A percentile compares a stretch with the other conserved stretches of the same genome.
Evolutionary conservation across 345 rosid genomes (phyloP).

Genomic region (Physaria fendleri): DNA sequence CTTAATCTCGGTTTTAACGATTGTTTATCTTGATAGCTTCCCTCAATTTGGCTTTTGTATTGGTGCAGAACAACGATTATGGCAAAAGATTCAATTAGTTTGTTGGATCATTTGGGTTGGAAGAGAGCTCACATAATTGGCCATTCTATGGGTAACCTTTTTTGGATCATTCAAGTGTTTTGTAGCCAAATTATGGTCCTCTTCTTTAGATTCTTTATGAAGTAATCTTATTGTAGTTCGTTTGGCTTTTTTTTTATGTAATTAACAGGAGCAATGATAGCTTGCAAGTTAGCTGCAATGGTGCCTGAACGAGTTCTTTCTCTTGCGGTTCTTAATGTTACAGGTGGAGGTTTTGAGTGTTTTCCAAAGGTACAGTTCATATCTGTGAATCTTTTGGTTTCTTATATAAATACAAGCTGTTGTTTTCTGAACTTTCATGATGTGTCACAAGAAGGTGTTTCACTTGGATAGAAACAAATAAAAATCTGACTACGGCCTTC

Average conservation of each 20-base stretch:
- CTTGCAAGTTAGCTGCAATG: constrained; percentile 89
- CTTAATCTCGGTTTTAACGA: not conserved
- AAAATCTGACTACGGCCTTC: not conserved
- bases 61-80: constrained; percentile 67
- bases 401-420: not conserved
- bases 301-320: constrained; percentile 78
- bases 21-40: not conserved
- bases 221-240: not conserved
- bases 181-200: not conserved
- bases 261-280: constrained; percentile 84
- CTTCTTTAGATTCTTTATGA: not conserved
- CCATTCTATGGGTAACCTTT: constrained; percentile 81
- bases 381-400: constrained; percentile 1
- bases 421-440: not conserved
- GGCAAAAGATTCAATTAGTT: constrained; percentile 80
- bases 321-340: constrained; percentile 83
- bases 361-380: constrained; percentile 71
- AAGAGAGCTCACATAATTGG: constrained; percentile 74
- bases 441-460: not conserved
- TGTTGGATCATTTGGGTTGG: constrained; percentile 95
- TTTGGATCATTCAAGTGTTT: not conserved
- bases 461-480: constrained; percentile 7
- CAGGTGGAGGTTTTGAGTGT: constrained; percentile 96
- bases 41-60: not conserved
- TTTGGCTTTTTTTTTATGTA: constrained; percentile 17